Conservation (phyloP, 805 yeast genomes). For the Yarrowia phangngaensis region DNA sequence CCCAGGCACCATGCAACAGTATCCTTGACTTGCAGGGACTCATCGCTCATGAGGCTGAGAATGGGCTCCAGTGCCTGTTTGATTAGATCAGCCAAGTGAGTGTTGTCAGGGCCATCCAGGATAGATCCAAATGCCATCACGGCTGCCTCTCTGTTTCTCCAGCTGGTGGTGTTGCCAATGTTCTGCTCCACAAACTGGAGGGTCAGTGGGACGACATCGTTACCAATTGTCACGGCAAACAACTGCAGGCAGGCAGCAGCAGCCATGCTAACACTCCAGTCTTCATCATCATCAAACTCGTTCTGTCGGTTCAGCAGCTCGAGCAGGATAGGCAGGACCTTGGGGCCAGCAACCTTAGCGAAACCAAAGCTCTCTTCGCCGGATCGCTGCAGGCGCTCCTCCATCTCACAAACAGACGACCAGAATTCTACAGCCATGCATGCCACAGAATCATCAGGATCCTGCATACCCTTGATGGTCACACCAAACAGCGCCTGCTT, state of each 20-base stretch:
- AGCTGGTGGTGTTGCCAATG: constrained; percentile 49
- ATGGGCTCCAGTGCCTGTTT: constrained; percentile 82
- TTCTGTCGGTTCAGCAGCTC: constrained; percentile 78
- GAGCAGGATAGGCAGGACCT: constrained; percentile 83
- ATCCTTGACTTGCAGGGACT: constrained; percentile 80
- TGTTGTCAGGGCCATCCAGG: constrained; percentile 85
- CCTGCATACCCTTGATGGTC: constrained; percentile 85
- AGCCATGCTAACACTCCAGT: constrained; percentile 98
- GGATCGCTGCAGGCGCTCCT: constrained; percentile 46
- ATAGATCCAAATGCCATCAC: constrained; percentile 99
- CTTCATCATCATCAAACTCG: constrained; percentile 85
- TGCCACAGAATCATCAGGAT: constrained; percentile 76
- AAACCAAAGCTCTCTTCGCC: constrained; percentile 59
- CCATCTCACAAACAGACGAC: constrained; percentile 99
- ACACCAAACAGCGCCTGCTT: constrained; percentile 90
- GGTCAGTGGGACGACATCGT: constrained; percentile 80
- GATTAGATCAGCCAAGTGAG: constrained; percentile 61
- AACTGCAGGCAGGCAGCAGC: constrained; percentile 96
- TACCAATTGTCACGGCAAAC: constrained; percentile 86
- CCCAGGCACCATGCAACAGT: constrained; percentile 99
- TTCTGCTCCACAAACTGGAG: constrained; percentile 76
- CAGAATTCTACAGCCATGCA: constrained; percentile 99
- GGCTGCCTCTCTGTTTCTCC: constrained; percentile 95
- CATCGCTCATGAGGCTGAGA: constrained; percentile 67
- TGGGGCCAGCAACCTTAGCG: constrained; percentile 76